A percentile compares a stretch with the other conserved stretches of the same genome.
phyloP scores from a whole-genome alignment of 1,284 basidiomycete species.

The Trichosporon coremiiforme region DNA sequence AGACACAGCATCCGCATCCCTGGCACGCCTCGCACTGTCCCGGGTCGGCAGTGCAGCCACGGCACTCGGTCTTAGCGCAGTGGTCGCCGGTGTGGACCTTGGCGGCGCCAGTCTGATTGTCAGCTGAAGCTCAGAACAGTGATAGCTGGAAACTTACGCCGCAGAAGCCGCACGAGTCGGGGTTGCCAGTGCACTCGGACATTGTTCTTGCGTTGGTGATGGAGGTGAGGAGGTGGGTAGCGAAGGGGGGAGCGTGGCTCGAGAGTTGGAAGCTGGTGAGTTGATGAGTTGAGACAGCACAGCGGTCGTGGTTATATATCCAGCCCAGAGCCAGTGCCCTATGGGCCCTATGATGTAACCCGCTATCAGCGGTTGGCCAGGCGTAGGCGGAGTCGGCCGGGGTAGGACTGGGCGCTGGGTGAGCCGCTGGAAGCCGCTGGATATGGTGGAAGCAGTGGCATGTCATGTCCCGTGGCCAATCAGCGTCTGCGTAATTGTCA shows the following conservation, averaged over 20 bases:
- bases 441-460: not conserved
- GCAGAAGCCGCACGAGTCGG: slow-evolving; percentile 52
- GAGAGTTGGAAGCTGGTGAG: not conserved
- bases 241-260: too few species aligned
- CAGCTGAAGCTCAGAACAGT: not conserved
- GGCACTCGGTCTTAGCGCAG: slow-evolving; percentile 50
- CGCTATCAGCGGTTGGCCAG: not conserved
- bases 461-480: not conserved
- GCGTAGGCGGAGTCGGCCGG: not conserved
- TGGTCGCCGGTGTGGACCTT: slow-evolving; percentile 28
- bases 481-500: not conserved
- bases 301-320: not conserved
- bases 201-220: slow-evolving; percentile 17
- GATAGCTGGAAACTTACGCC: slow-evolving; percentile 36
- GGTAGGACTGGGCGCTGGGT: not conserved
- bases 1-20: slow-evolving; percentile 50
- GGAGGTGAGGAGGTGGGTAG: not conserved
- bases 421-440: not conserved
- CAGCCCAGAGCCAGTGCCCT: too few species aligned
- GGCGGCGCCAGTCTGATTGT: slow-evolving; percentile 15
- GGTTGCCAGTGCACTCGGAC: slow-evolving; percentile 50
- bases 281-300: not conserved
- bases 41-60: slow-evolving; percentile 50
- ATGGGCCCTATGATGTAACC: slow-evolving; percentile 6
- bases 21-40: slow-evolving; percentile 44